phyloP scores from a whole-genome alignment of 345 rosid species.

The Citrus sp. region DNA sequence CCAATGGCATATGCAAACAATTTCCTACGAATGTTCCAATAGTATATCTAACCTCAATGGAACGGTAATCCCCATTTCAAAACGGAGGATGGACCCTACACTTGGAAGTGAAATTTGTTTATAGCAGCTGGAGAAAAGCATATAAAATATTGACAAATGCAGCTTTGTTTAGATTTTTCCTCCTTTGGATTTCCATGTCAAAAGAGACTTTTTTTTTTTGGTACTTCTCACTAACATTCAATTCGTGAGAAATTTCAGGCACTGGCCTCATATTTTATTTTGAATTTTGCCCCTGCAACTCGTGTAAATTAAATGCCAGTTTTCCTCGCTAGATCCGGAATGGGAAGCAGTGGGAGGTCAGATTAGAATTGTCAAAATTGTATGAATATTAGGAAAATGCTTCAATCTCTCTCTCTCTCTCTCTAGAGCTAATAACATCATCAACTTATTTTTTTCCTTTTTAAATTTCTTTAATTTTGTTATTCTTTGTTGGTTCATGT shows the following conservation, averaged over 20 bases:
- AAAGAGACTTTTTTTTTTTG: background rate
- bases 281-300: background rate
- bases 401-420: background rate
- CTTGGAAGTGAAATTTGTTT: background rate
- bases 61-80: conserved; percentile 1
- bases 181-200: background rate
- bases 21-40: conserved; percentile 70
- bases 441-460: too few species aligned
- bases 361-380: background rate
- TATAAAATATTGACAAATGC: background rate
- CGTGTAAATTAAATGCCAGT: background rate
- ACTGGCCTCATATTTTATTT: background rate
- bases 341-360: background rate
- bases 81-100: conserved; percentile 2
- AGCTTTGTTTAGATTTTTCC: background rate
- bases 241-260: background rate
- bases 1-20: conserved; percentile 98
- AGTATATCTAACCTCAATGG: conserved; percentile 5
- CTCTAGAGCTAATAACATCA: too few species aligned
- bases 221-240: background rate
- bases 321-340: background rate
- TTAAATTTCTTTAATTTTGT: too few species aligned
- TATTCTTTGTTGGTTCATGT: background rate
- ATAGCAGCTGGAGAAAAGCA: background rate
- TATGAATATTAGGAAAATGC: background rate